Evolutionary conservation across 805 yeast genomes (phyloP).

Genomic region (Lachancea cidri): DNA sequence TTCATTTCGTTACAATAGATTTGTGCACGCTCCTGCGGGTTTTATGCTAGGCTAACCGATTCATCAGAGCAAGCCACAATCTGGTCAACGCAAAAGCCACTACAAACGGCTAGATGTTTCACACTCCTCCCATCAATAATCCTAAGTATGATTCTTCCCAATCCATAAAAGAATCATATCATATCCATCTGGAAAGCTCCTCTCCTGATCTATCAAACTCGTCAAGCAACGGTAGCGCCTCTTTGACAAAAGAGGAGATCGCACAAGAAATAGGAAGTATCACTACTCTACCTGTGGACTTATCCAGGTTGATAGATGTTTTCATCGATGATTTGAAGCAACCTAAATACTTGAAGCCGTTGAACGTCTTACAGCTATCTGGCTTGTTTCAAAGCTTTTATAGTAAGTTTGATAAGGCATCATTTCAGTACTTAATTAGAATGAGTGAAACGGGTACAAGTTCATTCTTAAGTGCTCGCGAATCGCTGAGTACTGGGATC

Average conservation of each 20-base stretch:
- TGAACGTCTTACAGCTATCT: conserved; percentile 26
- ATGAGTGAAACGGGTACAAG: not conserved
- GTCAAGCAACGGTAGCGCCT: conserved; percentile 4
- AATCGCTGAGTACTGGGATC: conserved; percentile 30
- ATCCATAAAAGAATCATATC: conserved; percentile 27
- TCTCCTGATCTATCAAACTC: conserved; percentile 6
- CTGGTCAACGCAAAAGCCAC: not conserved
- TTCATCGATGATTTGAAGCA: conserved; percentile 32
- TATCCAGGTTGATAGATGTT: conserved; percentile 22
- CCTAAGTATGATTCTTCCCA: conserved; percentile 23
- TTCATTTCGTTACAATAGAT: not conserved
- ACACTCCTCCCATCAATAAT: conserved; percentile 31
- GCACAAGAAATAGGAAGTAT: conserved; percentile 17
- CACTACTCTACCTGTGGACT: conserved; percentile 23
- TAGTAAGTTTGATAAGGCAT: conserved; percentile 26
- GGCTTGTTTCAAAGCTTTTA: conserved; percentile 30
- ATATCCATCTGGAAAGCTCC: conserved; percentile 3
- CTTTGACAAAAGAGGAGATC: conserved; percentile 21
- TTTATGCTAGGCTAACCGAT: not conserved
- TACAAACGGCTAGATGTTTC: conserved; percentile 9
- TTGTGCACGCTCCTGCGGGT: not conserved
- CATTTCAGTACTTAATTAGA: conserved; percentile 22
- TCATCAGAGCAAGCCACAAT: not conserved
- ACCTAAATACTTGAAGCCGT: conserved; percentile 31
- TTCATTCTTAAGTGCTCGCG: conserved; percentile 25